Conservation (phyloP, 78 protist genomes). For the Diacronema lutheri region DNA sequence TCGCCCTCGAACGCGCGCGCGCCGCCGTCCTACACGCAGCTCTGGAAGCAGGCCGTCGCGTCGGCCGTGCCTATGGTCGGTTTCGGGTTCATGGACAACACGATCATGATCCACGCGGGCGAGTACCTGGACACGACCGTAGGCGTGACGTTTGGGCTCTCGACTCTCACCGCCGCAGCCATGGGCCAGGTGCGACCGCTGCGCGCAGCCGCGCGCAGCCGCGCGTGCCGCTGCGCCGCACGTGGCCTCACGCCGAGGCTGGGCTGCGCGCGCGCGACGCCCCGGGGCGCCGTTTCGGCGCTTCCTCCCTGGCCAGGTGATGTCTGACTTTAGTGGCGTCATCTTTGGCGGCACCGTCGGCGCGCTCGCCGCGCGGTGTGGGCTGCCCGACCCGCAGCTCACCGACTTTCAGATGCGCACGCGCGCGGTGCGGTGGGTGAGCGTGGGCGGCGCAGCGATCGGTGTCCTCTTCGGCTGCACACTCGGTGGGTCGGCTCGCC, state of each 20-base stretch:
- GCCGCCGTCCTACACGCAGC: not conserved
- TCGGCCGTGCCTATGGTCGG: constrained; percentile 36
- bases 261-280: not conserved
- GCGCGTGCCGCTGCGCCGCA: too few species aligned
- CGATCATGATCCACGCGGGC: constrained; percentile 45
- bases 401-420: not conserved
- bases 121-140: not conserved
- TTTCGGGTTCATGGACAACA: constrained; percentile 46
- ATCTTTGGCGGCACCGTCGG: constrained; percentile 5
- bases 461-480: constrained; percentile 24
- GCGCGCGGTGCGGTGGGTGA: not conserved
- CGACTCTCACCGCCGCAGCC: constrained; percentile 25
- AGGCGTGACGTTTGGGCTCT: constrained; percentile 19
- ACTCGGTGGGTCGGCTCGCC: too few species aligned
- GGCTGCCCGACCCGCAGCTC: constrained; percentile 6
- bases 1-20: too few species aligned
- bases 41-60: not conserved
- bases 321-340: constrained; percentile 1
- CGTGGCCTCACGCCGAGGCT: too few species aligned
- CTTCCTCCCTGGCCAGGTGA: too few species aligned
- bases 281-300: too few species aligned
- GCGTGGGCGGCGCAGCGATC: not conserved
- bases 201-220: too few species aligned
- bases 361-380: not conserved
- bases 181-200: not conserved